Evolutionary conservation across 352 stramenopile species (phyloP).

Genomic region (Phytophthora ramorum): DNA sequence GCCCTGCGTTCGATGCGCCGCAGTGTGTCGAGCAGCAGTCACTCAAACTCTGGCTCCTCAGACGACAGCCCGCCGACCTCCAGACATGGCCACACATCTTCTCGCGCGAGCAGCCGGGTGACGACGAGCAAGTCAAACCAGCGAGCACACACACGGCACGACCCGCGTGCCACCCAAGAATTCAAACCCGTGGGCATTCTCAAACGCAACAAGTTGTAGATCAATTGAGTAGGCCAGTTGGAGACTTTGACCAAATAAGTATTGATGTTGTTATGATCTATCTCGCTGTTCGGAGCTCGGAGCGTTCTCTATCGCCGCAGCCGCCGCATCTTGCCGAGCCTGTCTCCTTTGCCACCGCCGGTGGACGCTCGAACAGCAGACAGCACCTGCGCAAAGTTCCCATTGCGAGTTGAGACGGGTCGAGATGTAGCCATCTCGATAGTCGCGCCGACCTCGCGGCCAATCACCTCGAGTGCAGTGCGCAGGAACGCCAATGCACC

Average conservation of each 20-base stretch:
- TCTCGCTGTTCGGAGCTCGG: neutral
- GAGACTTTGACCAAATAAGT: conserved; percentile 33
- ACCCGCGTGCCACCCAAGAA: conserved; percentile 30
- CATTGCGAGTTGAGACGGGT: conserved; percentile 21
- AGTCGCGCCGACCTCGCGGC: conserved; percentile 62
- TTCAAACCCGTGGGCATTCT: conserved; percentile 73
- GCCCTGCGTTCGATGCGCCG: conserved; percentile 52
- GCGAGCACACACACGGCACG: conserved; percentile 29
- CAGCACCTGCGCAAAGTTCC: conserved; percentile 75
- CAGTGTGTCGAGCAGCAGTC: conserved; percentile 13
- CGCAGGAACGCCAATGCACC: conserved; percentile 66
- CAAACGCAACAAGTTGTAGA: conserved; percentile 43
- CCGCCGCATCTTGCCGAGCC: conserved; percentile 48
- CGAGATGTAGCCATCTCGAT: conserved; percentile 25
- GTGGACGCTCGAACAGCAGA: conserved; percentile 52
- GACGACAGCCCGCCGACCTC: conserved; percentile 23
- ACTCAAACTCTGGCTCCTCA: conserved; percentile 36
- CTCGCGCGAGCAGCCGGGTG: conserved; percentile 20
- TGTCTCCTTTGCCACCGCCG: conserved; percentile 45
- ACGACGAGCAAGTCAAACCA: conserved; percentile 31
- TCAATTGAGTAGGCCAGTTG: conserved; percentile 12
- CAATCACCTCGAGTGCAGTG: conserved; percentile 80
- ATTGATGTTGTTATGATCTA: conserved; percentile 30
- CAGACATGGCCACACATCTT: conserved; percentile 7
- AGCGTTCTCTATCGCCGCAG: conserved; percentile 6